Base-by-base conservation (phyloP, 768 basidiomycete species). In the Mycena latifolia region DNA sequence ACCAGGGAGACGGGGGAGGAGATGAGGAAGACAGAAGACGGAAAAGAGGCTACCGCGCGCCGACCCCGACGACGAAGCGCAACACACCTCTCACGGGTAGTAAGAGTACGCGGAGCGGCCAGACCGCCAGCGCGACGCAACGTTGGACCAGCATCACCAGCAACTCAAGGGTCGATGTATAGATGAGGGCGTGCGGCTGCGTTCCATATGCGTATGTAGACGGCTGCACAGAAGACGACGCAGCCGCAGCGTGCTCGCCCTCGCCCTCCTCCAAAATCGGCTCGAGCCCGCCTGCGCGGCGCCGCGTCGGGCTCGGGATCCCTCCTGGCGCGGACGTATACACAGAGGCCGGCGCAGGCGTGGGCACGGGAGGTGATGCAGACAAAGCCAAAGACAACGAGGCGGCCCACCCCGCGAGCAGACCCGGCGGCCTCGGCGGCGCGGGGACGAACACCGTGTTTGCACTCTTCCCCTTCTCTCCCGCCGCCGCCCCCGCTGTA, bases 251-350 rank as follows among this genome's bases (percentile, higher is more conserved):
- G 12, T 7, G 11, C 24, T 27, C 43, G 43, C 4, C 11, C 39
- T 46, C 56, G 22, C 56, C 64, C 45, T 65, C 64, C 52, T 65
- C 64, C 57, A 57, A n/a, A 8, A 65, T 65, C 17, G 57, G 35
- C 4, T 59, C 64, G 2, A 65, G 52, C 33, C n/a, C n/a, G n/a
- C n/a, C n/a, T n/a, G 33, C 33, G 43, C 25, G 15, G 10, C 41
- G 22, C 7, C 31, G n/a, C 31, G 20, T 17, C 10, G 37, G 37
- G n/a, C n/a, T n/a, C n/a, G n/a, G n/a, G n/a, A n/a, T n/a, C n/a
- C n/a, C n/a, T n/a, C n/a, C n/a, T 14, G 51, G 9, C 33, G 33
- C 33, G 8, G 14, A 35, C 6, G 14, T 14, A 14, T 6, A 14
- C 33, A 35, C 33, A 17, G n/a, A 7, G 20, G n/a, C 20, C 29